Base-by-base conservation (phyloP, 352 stramenopile species). In the Pythium sp. region DNA sequence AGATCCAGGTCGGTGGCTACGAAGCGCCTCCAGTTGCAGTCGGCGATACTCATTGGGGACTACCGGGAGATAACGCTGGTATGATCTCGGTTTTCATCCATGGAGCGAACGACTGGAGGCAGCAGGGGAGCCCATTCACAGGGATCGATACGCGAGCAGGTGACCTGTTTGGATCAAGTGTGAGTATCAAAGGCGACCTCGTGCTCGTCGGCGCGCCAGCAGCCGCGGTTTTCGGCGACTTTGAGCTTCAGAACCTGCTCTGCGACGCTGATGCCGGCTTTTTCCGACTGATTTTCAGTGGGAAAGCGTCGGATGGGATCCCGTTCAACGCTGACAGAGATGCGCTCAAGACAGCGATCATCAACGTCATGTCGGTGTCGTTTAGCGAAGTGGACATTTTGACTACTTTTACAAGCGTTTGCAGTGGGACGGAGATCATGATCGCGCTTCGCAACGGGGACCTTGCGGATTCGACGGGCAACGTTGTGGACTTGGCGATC, bases 231-330 rank as follows among this genome's bases (percentile, higher is more conserved):
- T 94, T 87, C 36, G 86, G 84, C 12, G 84, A 91, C 67, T 89
- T 84, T 32, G 89, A 95, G 68, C 77, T 76, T 14, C 84, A 94
- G 28, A 85, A 84, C 14, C 46, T 96, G 6, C 60, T 90, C 12
- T 96, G 89, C 41, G 74, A 91, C n/a, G 89, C 87, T 1, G 83
- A 93, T 51, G 82, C 74, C 12, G 89, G 89, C 0, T 90, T 79
- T 53, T 86, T 96, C 26, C 78, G 74, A 2, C 36, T 96, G 28
- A 32, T 87, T n/a, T 95, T 86, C 49, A 74, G 73, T 12, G 79
- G 81, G 7, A 80, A 81, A 26, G n/a, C 46, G 26, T 93, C 89
- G 3, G 70, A 76, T 28, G 68, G 81, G 0, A 77, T 96, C 54
- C 65, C 80, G 20, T 95, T 89, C 62, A 80, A 91, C 26, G 85